Percentiles rank a stretch among this genome's conserved stretches.
Evolutionary conservation across 805 yeast species (phyloP).

Genomic region (Saccharomycopsis microspora): DNA sequence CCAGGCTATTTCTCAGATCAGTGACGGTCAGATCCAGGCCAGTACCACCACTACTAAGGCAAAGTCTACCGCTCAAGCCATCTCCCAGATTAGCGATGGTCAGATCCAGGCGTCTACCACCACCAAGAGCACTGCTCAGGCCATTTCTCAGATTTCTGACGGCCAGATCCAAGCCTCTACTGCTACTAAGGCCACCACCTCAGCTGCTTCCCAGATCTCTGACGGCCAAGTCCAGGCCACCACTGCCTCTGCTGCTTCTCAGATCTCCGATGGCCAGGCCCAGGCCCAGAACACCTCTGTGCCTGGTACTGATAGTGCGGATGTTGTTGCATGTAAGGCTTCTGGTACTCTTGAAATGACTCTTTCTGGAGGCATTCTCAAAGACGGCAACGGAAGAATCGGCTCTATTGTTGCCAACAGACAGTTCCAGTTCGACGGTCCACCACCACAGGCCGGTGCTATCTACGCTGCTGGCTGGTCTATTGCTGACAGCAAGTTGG

Average conservation of each 20-base stretch:
- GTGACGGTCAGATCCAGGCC: constrained; percentile 51
- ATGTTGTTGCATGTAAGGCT: constrained; percentile 19
- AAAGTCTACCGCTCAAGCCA: constrained; percentile 19
- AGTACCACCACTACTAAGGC: constrained; percentile 26
- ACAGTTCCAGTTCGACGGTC: constrained; percentile 72
- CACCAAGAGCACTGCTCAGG: constrained; percentile 20
- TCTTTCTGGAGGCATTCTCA: constrained; percentile 37
- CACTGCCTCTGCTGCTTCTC: constrained; percentile 19
- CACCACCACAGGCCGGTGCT: constrained; percentile 66
- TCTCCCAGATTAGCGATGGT: constrained; percentile 35
- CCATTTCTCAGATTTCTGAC: constrained; percentile 36
- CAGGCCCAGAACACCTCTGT: constrained; percentile 23
- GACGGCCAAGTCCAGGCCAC: constrained; percentile 25
- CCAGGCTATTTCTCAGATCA: constrained; percentile 36
- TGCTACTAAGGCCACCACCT: constrained; percentile 17
- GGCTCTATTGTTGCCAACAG: constrained; percentile 66
- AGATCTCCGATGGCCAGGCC: constrained; percentile 17
- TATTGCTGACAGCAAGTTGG: constrained; percentile 41
- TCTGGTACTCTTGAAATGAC: constrained; percentile 39
- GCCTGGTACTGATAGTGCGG: constrained; percentile 20
- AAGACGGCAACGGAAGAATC: constrained; percentile 47
- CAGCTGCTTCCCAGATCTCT: constrained; percentile 20
- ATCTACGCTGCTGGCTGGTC: constrained; percentile 57
- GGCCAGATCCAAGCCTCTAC: constrained; percentile 36
- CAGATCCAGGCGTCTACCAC: constrained; percentile 27